phyloP scores from a whole-genome alignment of 176 grass and related monocot genomes.

The Avena sativa region DNA sequence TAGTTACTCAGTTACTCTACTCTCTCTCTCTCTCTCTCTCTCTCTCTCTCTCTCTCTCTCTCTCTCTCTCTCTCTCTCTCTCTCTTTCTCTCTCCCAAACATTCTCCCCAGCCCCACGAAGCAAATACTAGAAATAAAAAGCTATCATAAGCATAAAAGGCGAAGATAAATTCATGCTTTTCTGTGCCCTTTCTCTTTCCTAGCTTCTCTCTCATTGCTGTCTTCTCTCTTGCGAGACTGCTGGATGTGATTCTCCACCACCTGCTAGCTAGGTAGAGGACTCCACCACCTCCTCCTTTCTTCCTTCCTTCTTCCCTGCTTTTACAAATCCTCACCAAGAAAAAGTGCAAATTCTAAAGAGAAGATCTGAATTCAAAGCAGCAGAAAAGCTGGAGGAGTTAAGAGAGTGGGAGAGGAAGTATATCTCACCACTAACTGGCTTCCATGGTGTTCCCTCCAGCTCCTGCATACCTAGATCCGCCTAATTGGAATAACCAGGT shows the following conservation, averaged over 20 bases:
- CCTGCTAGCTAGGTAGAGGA: conserved; percentile 56
- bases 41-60: conserved; percentile 9
- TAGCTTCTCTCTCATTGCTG: conserved; percentile 49
- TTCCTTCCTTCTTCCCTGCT: conserved; percentile 40
- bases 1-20: conserved; percentile 11
- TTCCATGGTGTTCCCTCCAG: conserved; percentile 90
- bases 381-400: conserved; percentile 57
- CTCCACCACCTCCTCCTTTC: conserved; percentile 58
- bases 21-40: conserved; percentile 11
- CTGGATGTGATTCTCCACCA: conserved; percentile 91
- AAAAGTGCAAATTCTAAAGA: conserved; percentile 60
- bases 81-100: conserved; percentile 30
- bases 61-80: conserved; percentile 22
- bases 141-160: conserved; percentile 60
- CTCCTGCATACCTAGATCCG: conserved; percentile 91
- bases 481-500: conserved; percentile 93
- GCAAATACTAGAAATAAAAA: conserved; percentile 52
- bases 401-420: conserved; percentile 37
- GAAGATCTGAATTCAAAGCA: conserved; percentile 66
- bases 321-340: conserved; percentile 54
- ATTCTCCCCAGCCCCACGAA: conserved; percentile 52
- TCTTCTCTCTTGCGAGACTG: conserved; percentile 57
- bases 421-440: conserved; percentile 58
- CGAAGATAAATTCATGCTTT: conserved; percentile 70
- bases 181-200: conserved; percentile 60